phyloP scores from a whole-genome alignment of 768 basidiomycete species.

The Lactarius trivialis region DNA sequence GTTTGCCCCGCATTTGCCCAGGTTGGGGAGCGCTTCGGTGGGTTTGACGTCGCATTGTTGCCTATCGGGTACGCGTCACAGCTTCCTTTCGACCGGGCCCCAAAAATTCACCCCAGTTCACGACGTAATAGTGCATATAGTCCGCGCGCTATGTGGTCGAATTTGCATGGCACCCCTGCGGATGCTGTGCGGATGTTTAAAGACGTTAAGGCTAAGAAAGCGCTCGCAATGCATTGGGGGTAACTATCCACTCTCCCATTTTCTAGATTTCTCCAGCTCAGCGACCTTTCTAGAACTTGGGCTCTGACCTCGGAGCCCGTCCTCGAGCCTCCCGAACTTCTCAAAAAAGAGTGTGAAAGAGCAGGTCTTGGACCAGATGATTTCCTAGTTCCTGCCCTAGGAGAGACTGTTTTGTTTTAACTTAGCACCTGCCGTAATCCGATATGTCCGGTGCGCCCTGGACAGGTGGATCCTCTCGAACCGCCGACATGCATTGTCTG shows the following conservation, averaged over 20 bases:
- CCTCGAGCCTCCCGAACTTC: slow-evolving; percentile 50
- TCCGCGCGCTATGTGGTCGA: slow-evolving; percentile 49
- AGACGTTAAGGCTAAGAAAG: slow-evolving; percentile 53
- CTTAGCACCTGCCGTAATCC: neutral
- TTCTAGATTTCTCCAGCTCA: neutral
- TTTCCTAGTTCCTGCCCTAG: slow-evolving; percentile 54
- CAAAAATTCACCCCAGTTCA: slow-evolving; percentile 6
- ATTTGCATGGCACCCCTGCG: slow-evolving; percentile 59
- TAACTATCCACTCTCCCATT: slow-evolving; percentile 26
- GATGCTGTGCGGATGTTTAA: slow-evolving; percentile 64
- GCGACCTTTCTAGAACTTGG: slow-evolving; percentile 39
- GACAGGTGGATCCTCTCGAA: neutral
- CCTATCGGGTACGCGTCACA: slow-evolving; percentile 53
- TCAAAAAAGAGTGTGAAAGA: slow-evolving; percentile 47
- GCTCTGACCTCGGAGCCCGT: slow-evolving; percentile 48
- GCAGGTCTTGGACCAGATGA: slow-evolving; percentile 45
- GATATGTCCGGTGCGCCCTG: neutral
- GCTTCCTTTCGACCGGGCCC: neutral
- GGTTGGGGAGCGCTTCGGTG: slow-evolving; percentile 56
- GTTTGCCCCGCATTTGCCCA: slow-evolving; percentile 68
- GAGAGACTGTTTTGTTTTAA: slow-evolving; percentile 43
- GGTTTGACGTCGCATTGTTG: slow-evolving; percentile 63
- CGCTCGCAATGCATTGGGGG: slow-evolving; percentile 71
- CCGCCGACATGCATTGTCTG: neutral
- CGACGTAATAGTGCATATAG: slow-evolving; percentile 51